Evolutionary conservation across 176 grass and related monocot species (phyloP), one percentile per base, ranked within the genome.

Genomic region (Oropetium thomaeum): DNA sequence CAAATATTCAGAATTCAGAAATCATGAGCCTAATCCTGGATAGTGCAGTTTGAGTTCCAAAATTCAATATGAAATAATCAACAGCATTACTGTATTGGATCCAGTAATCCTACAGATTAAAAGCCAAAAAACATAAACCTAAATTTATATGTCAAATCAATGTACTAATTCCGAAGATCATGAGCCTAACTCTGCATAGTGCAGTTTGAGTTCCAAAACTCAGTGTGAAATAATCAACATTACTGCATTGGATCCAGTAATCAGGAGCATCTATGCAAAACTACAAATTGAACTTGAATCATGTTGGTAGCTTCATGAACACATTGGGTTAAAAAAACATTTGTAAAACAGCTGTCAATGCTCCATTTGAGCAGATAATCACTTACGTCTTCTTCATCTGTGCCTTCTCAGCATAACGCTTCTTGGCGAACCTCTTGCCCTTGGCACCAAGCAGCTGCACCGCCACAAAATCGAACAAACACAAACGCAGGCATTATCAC

Each of bases 371-470:
- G 45, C 26, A 45, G 7, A 10, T 2, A 44, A 37, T 2, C 29
- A 61, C 85, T 89, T 97, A 97, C 95, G 88, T 97, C 74, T 84
- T 97, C 88, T 97, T 97, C 95, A 97, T 71, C 71, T 89, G 76
- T 7, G 88, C 95, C 90, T 97, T 93, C 83, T 97, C 90, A 3
- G 83, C 74, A 70, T 97, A 97, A 23, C 89, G 79, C 63, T 97
- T 93, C 86, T 91, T 92, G 30, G 95, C 88, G 23, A 97, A 89
- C 84, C 86, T 81, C 71, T 97, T 97, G 17, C 88, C 94, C 75
- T 97, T 93, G 47, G 92, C 89, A 35, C 95, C 95, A 14, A 97
- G 58, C 59, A 81, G 22, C 90, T 93, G 63, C 23, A 71, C 33
- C 27, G 29, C 27, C 37, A 59, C 37, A 12, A 54, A 14, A 47